phyloP scores from a whole-genome alignment of 2,329 filamentous ascomycete species.

The Calonectria honghensis region DNA sequence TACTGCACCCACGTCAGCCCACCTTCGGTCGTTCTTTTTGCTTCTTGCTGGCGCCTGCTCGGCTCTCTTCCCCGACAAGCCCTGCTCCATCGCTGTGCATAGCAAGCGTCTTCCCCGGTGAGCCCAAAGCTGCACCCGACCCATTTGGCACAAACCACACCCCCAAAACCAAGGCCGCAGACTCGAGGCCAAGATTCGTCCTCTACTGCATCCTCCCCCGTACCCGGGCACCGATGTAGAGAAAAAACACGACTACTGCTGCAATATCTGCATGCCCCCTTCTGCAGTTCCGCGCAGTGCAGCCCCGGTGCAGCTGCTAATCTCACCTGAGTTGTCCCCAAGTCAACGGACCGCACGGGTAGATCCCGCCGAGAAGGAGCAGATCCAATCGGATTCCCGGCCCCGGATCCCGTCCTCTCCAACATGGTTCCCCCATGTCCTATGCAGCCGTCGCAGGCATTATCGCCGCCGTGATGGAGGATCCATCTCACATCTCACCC shows the following conservation, averaged over 20 bases:
- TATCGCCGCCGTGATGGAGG: slow-evolving; percentile 17
- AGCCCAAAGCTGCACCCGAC: slow-evolving; percentile 14
- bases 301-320: slow-evolving; percentile 17
- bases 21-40: slow-evolving; percentile 21
- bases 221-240: not conserved
- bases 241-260: not conserved
- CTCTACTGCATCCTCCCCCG: slow-evolving; percentile 7
- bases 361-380: slow-evolving; percentile 38
- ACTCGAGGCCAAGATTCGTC: slow-evolving; percentile 26
- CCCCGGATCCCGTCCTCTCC: slow-evolving; percentile 28
- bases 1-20: slow-evolving; percentile 18
- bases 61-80: slow-evolving; percentile 34
- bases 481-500: slow-evolving; percentile 24
- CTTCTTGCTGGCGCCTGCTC: slow-evolving; percentile 14
- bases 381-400: slow-evolving; percentile 39
- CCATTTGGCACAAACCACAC: slow-evolving; percentile 29
- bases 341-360: slow-evolving; percentile 39
- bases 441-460: slow-evolving; percentile 19
- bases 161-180: slow-evolving; percentile 24
- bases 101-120: slow-evolving; percentile 25
- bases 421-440: slow-evolving; percentile 19
- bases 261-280: slow-evolving; percentile 7
- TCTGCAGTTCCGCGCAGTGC: slow-evolving; percentile 17
- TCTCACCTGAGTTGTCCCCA: slow-evolving; percentile 26
- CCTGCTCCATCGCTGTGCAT: slow-evolving; percentile 28